Conservation (phyloP, 352 stramenopile species). For the Pseudoperonospora humuli region DNA sequence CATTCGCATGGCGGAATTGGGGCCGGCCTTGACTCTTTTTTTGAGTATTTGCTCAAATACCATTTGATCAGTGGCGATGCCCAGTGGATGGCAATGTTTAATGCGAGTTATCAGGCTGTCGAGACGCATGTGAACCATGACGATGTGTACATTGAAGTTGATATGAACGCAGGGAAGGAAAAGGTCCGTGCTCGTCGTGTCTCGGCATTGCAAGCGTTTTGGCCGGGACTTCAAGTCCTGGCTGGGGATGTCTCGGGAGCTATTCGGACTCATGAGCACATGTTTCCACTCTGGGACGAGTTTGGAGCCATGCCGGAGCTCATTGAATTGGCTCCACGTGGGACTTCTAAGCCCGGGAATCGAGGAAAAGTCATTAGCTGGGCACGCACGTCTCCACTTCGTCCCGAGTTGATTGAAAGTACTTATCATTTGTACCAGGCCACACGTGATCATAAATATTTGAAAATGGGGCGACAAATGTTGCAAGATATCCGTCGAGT, state of each 20-base stretch:
- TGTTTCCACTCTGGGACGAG: conserved; percentile 93
- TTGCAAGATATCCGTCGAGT: conserved; percentile 85
- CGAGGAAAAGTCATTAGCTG: conserved; percentile 56
- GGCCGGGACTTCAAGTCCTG: conserved; percentile 93
- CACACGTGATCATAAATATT: conserved; percentile 81
- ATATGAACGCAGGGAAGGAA: conserved; percentile 72
- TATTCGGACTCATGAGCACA: conserved; percentile 87
- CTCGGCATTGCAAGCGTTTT: conserved; percentile 94
- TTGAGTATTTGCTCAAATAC: conserved; percentile 98
- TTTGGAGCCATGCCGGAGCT: conserved; percentile 94
- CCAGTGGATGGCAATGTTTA: conserved; percentile 90
- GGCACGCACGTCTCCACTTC: conserved; percentile 86
- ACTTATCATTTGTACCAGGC: conserved; percentile 93
- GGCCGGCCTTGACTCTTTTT: conserved; percentile 94
- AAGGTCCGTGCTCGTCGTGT: conserved; percentile 53
- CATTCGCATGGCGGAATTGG: conserved; percentile 82
- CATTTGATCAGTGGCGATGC: conserved; percentile 92
- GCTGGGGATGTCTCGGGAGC: conserved; percentile 88
- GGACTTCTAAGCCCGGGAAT: conserved; percentile 19
- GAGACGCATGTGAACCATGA: conserved; percentile 71
- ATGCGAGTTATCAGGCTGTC: conserved; percentile 66
- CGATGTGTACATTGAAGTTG: conserved; percentile 76
- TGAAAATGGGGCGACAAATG: conserved; percentile 85
- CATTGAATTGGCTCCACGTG: conserved; percentile 67
- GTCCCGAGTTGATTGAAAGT: conserved; percentile 96